These are phyloP conservation scores for Gyrodon lividus DNA, from an alignment of 768 basidiomycete genomes.

Conservation along the genomic window DNA sequence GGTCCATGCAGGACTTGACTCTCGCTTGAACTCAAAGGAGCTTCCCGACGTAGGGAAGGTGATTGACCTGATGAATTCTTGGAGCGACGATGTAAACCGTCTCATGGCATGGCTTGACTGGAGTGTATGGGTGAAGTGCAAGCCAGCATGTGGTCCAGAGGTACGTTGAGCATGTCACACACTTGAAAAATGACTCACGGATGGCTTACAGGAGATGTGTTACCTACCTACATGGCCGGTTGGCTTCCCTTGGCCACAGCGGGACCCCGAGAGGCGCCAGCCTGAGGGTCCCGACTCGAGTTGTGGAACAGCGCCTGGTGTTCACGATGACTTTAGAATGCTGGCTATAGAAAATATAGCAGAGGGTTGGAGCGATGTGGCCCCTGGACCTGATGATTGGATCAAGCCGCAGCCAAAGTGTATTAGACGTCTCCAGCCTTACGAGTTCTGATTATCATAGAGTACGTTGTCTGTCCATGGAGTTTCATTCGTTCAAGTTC, in stretches of 20 bases:
- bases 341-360: neutral
- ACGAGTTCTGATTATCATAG: neutral
- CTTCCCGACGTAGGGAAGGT: neutral
- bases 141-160: conserved; percentile 14
- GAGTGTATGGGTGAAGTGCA: conserved; percentile 23
- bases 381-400: neutral
- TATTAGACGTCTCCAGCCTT: conserved; percentile 6
- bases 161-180: neutral
- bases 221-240: conserved; percentile 26
- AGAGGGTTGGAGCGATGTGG: neutral
- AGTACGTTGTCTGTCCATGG: neutral
- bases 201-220: conserved; percentile 21
- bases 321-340: neutral
- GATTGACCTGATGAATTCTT: conserved; percentile 4
- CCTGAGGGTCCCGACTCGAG: neutral
- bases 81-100: conserved; percentile 5
- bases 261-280: neutral
- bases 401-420: conserved; percentile 12
- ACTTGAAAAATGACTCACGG: neutral
- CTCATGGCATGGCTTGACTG: conserved; percentile 25
- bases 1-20: conserved; percentile 12
- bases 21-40: neutral
- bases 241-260: neutral
- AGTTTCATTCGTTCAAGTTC: neutral
- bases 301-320: neutral